Conservation (phyloP, 257 asterid genomes). For the Agastache rugosa region DNA sequence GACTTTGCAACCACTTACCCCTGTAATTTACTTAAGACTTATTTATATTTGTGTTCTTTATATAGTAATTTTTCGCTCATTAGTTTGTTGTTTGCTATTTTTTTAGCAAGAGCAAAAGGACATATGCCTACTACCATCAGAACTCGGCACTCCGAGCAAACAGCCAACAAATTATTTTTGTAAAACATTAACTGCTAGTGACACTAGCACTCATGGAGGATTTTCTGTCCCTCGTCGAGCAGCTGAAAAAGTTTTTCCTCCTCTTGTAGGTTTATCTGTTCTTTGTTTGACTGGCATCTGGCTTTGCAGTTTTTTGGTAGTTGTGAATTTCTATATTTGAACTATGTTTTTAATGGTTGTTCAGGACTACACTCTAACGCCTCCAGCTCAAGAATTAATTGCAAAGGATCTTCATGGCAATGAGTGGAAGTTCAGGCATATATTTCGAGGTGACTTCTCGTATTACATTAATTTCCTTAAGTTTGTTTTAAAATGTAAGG, state of each 20-base stretch:
- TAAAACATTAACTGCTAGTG: slow-evolving; percentile 91
- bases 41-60: slow-evolving; percentile 20
- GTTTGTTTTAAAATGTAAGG: neutral
- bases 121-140: slow-evolving; percentile 80
- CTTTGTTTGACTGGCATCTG: slow-evolving; percentile 6
- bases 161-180: slow-evolving; percentile 96
- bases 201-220: slow-evolving; percentile 98
- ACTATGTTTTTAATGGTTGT: slow-evolving; percentile 22
- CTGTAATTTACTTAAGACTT: slow-evolving; percentile 51
- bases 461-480: neutral
- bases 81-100: slow-evolving; percentile 17
- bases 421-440: slow-evolving; percentile 97
- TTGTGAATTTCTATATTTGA: slow-evolving; percentile 13
- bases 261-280: slow-evolving; percentile 65
- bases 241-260: slow-evolving; percentile 97
- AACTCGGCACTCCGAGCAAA: slow-evolving; percentile 87
- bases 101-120: slow-evolving; percentile 96
- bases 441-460: slow-evolving; percentile 76
- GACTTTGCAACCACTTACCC: slow-evolving; percentile 92
- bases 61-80: slow-evolving; percentile 15
- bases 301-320: neutral
- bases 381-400: slow-evolving; percentile 88
- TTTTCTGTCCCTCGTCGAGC: slow-evolving; percentile 98
- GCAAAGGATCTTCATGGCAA: slow-evolving; percentile 98
- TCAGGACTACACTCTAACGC: slow-evolving; percentile 91